Base-by-base conservation (phyloP, 371 early-diverging fungal genomes). In the Zopfochytrium polystomum region DNA sequence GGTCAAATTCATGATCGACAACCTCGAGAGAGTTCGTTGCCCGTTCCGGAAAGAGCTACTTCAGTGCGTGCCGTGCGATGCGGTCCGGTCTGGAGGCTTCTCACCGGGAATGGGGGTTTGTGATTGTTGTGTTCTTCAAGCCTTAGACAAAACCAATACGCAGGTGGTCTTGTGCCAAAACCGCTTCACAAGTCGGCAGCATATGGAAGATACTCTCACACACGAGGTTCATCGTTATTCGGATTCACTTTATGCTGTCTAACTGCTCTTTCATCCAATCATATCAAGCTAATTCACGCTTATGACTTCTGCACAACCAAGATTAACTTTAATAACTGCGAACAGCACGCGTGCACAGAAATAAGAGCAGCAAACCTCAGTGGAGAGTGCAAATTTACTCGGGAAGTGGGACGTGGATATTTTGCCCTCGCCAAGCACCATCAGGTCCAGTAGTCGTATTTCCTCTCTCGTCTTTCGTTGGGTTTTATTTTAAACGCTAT, bases 341-440 rank as follows among this genome's bases (percentile, higher is more conserved):
- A 84, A 42, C 95, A 96, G 68, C 89, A 91, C 65, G 97, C 97
- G 1, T 97, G 98, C 70, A 83, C 92, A 27, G 95, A 90, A 86
- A 83, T 97, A 38, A 81, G 96, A 25, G 98, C 98, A 1, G 91
- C 91, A 7, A 90, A 84, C 62, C 71, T 96, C 55, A 88, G 90
- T 67, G 96, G 96, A 11, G 96, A 97, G 60, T 97, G 96, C 77
- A 77, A 82, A 55, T 88, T 90, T 83, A 74, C 84, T 35, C 76
- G 90, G n/a, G 98, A 97, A 71, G 63, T 93, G 5, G 66, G 73
- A 62, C 80, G 95, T 30, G 91, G 94, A 1, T 76, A 85, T 42
- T 81, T 89, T 55, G 81, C 76, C 45, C 83, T 85, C 1, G 84
- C 88, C 31, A 93, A 92, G 64, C 93, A 94, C 66, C 95, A 94